Percentiles rank a stretch among this genome's conserved stretches.
phyloP scores from a whole-genome alignment of 352 stramenopile genomes.

The Pythium scleroteichum region DNA sequence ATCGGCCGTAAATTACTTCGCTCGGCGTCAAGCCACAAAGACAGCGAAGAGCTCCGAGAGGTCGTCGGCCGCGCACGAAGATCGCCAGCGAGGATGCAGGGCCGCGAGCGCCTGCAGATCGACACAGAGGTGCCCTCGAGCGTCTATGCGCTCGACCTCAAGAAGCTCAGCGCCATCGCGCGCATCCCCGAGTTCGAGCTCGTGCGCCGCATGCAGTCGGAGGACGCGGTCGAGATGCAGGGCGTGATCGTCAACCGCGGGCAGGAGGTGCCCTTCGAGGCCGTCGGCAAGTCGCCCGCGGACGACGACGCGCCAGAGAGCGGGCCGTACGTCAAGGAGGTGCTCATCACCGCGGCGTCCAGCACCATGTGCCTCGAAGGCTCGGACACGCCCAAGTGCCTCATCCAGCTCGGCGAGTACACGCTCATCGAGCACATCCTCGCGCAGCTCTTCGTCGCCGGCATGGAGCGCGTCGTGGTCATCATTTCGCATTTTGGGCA shows the following conservation, averaged over 20 bases:
- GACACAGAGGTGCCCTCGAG: constrained; percentile 81
- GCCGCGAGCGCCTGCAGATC: constrained; percentile 44
- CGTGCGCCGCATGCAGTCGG: constrained; percentile 69
- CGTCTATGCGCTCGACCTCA: constrained; percentile 71
- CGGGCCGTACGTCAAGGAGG: constrained; percentile 54
- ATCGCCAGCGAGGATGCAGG: constrained; percentile 7
- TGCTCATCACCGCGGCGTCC: constrained; percentile 77
- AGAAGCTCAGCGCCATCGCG: constrained; percentile 64
- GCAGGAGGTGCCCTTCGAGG: constrained; percentile 78
- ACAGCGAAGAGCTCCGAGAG: no score
- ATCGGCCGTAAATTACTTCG: no score
- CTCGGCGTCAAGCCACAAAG: no score
- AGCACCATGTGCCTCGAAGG: constrained; percentile 79
- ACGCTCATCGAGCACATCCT: constrained; percentile 83
- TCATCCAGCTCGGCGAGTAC: constrained; percentile 73
- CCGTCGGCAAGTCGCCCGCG: constrained; percentile 51
- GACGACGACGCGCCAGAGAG: constrained; percentile 12
- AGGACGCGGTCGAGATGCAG: constrained; percentile 80
- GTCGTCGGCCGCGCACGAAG: no score
- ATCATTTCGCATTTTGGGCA: constrained; percentile 83
- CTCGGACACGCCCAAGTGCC: constrained; percentile 79
- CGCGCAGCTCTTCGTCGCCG: constrained; percentile 77
- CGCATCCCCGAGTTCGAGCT: constrained; percentile 67
- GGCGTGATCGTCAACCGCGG: constrained; percentile 77
- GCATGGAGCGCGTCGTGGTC: constrained; percentile 83